Base-by-base conservation (phyloP, 1,284 basidiomycete species). In the Sphaerobolus stellatus region DNA sequence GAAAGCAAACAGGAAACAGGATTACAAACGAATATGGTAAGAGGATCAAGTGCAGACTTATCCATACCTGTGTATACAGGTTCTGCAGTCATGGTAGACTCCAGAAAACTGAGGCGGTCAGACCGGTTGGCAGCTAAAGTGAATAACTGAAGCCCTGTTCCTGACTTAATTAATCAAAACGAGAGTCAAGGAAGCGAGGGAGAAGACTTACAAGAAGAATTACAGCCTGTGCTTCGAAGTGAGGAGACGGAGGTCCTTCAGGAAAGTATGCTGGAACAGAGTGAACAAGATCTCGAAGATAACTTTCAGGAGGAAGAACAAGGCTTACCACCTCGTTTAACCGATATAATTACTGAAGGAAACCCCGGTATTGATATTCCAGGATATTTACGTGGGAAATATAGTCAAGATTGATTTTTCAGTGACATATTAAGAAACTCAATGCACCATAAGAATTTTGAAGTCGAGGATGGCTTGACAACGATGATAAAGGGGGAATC, bases 381-480 rank as follows among this genome's bases (percentile, higher is more conserved):
- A 4, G 18, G 16, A 7, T 5, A 9, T 4, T 9, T 50, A n/a
- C n/a, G 27, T 11, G 28, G 28, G 22, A 20, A 29, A 48, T 59
- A 57, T 46, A 8, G 8, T n/a, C 31, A 56, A n/a, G 56, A 59
- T 40, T 9, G 9, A 11, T 59, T 57, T 31, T 59, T 53, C 49
- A 48, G 40, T 13, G 8, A 20, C n/a, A 45, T 59, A 18, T 13
- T 53, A 16, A 43, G 7, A 4, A 47, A 48, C 5, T 56, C 55
- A 7, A 13, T 20, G 4, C 27, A 54, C n/a, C 71, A 58, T 50
- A 45, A 54, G 1, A 66, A 67, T 50, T 75, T 73, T 52, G 9
- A 27, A 5, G 36, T 66, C 0, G 5, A 46, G 0, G 34, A 71
- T 18, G 64, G 63, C 1, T 33, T 70, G 0, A 52, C 75, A 2